Evolutionary conservation across 331 rosid genomes (phyloP), one percentile per base, ranked within the genome.

Genomic region (Arachis monticola): DNA sequence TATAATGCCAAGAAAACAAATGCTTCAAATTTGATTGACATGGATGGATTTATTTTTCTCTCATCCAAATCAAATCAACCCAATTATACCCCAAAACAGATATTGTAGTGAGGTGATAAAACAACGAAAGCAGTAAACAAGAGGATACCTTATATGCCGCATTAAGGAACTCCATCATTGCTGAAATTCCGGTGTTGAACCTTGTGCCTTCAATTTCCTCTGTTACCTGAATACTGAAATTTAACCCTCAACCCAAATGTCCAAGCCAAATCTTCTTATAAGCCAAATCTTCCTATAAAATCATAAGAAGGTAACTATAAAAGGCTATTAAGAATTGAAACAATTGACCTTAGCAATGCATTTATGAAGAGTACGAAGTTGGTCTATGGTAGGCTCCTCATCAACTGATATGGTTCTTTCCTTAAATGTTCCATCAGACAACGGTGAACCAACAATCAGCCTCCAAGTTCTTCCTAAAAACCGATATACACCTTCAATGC

Each of bases 381-480:
- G 97, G 50, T 92, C 97, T 27, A 85, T 4, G 30, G 89, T 84
- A 77, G 99, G 96, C 74, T 92, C 91, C 73, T 86, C 93, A 76
- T 92, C 93, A 76, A 77, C 85, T 73, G 93, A 87, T 86, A 87
- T 78, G 41, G 99, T 92, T 80, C 97, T 86, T 73, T 87, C 96
- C 72, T 68, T 84, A 70, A 85, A 86, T 68, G 93, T 79, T 75
- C 97, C 99, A 87, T 90, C 93, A 60, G 93, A 68, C 72, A 80
- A 83, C 60, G 96, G 93, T 59, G 87, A 83, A 79, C 97, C 97
- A 75, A 88, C 93, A 82, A 92, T 77, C 74, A 94, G 82, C 85
- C 97, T 88, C 99, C 99, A 92, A 27, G 92, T 86, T 88, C 97
- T 92, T 75, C 97, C 96, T 82, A 94, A 78, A 87, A 94, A 94